A percentile compares a stretch with the other conserved stretches of the same genome.
These are phyloP conservation scores for Mariannaea elegans DNA, from an alignment of 2,329 filamentous ascomycete species.

Conservation along the genomic window DNA sequence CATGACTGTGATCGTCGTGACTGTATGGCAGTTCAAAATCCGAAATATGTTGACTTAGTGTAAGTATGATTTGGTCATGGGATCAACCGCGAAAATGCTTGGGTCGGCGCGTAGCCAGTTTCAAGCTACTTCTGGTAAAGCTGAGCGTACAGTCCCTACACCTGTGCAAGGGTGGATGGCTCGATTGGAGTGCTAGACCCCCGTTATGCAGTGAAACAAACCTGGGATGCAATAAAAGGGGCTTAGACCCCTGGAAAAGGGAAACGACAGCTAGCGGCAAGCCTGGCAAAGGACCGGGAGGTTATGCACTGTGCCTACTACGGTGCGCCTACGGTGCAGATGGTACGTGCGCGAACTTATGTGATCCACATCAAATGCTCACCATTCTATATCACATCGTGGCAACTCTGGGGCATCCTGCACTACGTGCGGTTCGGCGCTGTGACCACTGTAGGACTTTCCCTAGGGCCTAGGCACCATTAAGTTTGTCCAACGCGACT, in stretches of 20 bases:
- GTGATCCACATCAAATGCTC: slow-evolving; percentile 9
- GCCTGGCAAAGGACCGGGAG: background rate
- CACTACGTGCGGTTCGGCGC: background rate
- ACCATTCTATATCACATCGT: slow-evolving; percentile 1
- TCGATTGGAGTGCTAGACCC: slow-evolving; percentile 5
- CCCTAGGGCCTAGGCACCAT: background rate
- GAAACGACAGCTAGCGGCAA: background rate
- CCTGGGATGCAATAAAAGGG: slow-evolving; percentile 1
- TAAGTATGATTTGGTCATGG: too few species aligned
- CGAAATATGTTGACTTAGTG: background rate
- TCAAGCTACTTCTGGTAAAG: background rate
- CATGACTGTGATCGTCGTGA: slow-evolving; percentile 49
- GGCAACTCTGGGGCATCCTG: background rate
- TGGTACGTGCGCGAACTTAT: slow-evolving; percentile 6
- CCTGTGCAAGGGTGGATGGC: too few species aligned
- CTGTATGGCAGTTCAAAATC: background rate
- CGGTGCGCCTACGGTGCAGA: background rate
- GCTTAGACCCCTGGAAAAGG: background rate
- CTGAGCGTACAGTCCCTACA: too few species aligned
- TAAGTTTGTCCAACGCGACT: background rate
- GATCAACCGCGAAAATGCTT: too few species aligned
- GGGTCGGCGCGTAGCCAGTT: background rate
- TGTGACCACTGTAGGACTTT: background rate
- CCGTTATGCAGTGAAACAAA: background rate
- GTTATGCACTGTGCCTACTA: slow-evolving; percentile 10